Evolutionary conservation across 129 eudicot species (phyloP).

Genomic region (Helianthus annuus): HanXRQr2.0-SUNRISE NC_035443.2:1785057-1785556

Average conservation of each 20-base stretch:
- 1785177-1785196: background rate
- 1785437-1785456: constrained; percentile 38
- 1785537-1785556: constrained; percentile 51
- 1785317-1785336: constrained; percentile 43
- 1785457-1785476: constrained; percentile 77
- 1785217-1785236: constrained; percentile 51
- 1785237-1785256: constrained; percentile 61
- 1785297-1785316: constrained; percentile 57
- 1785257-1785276: constrained; percentile 55
- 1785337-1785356: constrained; percentile 49
- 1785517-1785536: constrained; percentile 81
- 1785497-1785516: constrained; percentile 52
- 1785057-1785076: no score
- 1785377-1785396: constrained; percentile 70
- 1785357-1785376: constrained; percentile 50
- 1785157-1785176: no score
- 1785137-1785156: no score
- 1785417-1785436: constrained; percentile 42
- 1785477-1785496: constrained; percentile 79
- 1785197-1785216: background rate
- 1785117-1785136: no score
- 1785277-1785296: constrained; percentile 67
- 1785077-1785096: no score
- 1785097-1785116: no score
- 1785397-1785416: constrained; percentile 83